Percentiles rank a stretch among this genome's conserved stretches.
These are phyloP conservation scores for Durusdinium trenchii DNA, from an alignment of 73 alveolate genomes.

Conservation along the genomic window DNA sequence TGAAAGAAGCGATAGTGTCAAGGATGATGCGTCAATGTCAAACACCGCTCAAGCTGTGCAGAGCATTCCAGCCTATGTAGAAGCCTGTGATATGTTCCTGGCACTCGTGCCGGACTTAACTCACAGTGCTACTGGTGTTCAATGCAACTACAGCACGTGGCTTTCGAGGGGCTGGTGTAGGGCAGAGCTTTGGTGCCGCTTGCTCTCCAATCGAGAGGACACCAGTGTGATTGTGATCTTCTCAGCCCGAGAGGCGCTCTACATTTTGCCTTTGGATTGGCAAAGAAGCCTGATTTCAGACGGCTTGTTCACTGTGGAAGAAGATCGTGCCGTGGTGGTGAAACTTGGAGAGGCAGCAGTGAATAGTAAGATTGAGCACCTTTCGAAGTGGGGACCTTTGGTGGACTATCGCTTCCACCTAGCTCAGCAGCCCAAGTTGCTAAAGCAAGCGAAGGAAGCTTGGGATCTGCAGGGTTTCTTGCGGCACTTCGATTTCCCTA, in stretches of 20 bases:
- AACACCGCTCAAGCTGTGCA: constrained; percentile 80
- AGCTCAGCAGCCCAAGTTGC: constrained; percentile 50
- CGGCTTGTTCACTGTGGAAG: constrained; percentile 48
- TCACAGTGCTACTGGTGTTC: constrained; percentile 26
- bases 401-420: constrained; percentile 13
- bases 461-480: neutral
- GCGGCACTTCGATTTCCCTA: constrained; percentile 55
- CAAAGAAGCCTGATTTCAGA: constrained; percentile 39
- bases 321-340: constrained; percentile 43
- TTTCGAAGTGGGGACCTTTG: constrained; percentile 30
- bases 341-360: constrained; percentile 37
- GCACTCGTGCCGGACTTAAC: constrained; percentile 58
- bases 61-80: constrained; percentile 90
- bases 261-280: constrained; percentile 29
- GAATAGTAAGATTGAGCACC: constrained; percentile 27
- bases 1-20: constrained; percentile 49
- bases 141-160: constrained; percentile 45
- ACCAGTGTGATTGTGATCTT: constrained; percentile 59
- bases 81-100: constrained; percentile 62
- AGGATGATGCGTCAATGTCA: constrained; percentile 45
- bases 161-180: constrained; percentile 56
- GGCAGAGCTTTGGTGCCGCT: constrained; percentile 57
- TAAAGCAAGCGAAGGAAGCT: neutral
- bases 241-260: constrained; percentile 43
- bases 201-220: constrained; percentile 37